Conservation (phyloP, 2,329 filamentous ascomycete species). For the Zymoseptoria tritici region DNA sequence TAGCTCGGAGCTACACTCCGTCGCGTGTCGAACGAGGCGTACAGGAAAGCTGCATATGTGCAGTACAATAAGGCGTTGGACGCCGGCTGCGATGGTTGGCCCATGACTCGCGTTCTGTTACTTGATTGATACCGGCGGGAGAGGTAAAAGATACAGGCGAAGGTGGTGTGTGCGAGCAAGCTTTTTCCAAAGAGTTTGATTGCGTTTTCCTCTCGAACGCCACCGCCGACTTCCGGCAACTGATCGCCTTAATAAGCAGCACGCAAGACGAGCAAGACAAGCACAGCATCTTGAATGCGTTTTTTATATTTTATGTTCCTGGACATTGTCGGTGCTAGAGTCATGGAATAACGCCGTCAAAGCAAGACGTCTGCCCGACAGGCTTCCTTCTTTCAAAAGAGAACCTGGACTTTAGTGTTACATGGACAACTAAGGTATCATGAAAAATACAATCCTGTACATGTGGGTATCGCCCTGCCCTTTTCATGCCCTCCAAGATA, state of each 20-base stretch:
- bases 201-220: neutral
- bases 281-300: neutral
- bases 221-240: neutral
- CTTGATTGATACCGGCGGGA: neutral
- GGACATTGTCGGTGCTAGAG: neutral
- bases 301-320: neutral
- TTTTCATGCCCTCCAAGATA: no score
- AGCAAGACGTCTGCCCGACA: no score
- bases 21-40: neutral
- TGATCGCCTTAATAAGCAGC: neutral
- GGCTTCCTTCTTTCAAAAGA: no score
- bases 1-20: neutral
- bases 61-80: slow-evolving; percentile 80
- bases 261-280: no score
- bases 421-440: no score
- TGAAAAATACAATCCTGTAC: no score
- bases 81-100: slow-evolving; percentile 64
- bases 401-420: no score
- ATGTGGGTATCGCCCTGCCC: no score
- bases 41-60: slow-evolving; percentile 73
- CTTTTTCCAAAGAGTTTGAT: neutral
- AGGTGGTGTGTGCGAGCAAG: neutral
- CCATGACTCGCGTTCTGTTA: slow-evolving; percentile 48
- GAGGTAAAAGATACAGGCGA: neutral
- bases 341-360: neutral